Conservation (phyloP, 176 grass and related monocot species). For the Saccharum spontaneum region DNA sequence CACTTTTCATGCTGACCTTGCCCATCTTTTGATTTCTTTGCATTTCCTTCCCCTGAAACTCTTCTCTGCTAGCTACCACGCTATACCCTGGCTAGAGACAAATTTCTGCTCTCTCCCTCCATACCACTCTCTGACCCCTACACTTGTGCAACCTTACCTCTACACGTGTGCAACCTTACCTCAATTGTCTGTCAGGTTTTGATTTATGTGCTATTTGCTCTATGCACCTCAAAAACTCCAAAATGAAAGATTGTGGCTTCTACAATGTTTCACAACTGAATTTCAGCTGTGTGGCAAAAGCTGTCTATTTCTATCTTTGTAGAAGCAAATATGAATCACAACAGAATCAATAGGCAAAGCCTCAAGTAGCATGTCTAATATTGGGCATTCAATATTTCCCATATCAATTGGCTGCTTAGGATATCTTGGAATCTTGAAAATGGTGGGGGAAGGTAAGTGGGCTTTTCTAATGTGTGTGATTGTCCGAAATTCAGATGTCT, state of each 20-base stretch:
- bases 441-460: neutral
- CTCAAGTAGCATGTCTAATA: neutral
- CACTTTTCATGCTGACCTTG: neutral
- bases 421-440: neutral
- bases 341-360: neutral
- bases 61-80: neutral
- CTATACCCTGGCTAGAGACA: neutral
- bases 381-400: neutral
- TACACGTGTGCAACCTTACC: neutral
- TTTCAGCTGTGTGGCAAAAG: neutral
- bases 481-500: neutral
- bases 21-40: neutral
- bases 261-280: neutral
- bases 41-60: neutral
- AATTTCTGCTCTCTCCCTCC: neutral
- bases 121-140: neutral
- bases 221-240: neutral
- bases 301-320: neutral
- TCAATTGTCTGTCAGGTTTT: neutral
- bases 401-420: neutral
- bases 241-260: neutral
- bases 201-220: neutral
- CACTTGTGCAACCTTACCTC: neutral
- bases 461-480: neutral
- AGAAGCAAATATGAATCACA: neutral